Conservation (phyloP, 192 early-diverging fungal genomes). For the Umbelopsis vinacea region DNA sequence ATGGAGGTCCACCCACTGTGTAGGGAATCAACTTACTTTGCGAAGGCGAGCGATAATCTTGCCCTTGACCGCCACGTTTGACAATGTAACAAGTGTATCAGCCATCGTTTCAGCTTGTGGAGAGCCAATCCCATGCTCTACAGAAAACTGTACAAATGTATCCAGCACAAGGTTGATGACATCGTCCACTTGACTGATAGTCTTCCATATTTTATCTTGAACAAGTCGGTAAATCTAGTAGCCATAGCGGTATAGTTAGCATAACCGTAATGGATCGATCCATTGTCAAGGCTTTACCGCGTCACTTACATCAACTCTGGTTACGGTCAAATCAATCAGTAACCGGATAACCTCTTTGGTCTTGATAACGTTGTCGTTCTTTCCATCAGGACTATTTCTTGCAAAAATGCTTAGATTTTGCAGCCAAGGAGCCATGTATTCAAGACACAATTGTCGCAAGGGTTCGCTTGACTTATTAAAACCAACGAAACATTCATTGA, state of each 20-base stretch:
- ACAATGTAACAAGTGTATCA: conserved; percentile 83
- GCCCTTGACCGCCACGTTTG: conserved; percentile 74
- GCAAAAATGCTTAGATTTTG: conserved; percentile 68
- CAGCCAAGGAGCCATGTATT: conserved; percentile 91
- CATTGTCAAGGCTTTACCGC: conserved; percentile 46
- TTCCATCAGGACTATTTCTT: conserved; percentile 46
- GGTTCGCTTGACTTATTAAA: conserved; percentile 71
- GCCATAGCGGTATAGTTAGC: conserved; percentile 4
- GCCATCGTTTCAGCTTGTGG: conserved; percentile 80
- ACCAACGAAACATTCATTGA: conserved; percentile 82
- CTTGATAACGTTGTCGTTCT: conserved; percentile 57
- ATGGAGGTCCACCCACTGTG: conserved; percentile 31
- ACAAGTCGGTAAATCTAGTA: conserved; percentile 78
- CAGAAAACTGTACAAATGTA: conserved; percentile 72
- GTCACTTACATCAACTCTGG: conserved; percentile 54
- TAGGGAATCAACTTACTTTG: conserved; percentile 49
- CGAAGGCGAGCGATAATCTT: conserved; percentile 81
- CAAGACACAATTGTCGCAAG: conserved; percentile 78
- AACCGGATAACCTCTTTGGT: conserved; percentile 74
- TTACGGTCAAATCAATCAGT: conserved; percentile 83
- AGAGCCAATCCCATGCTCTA: conserved; percentile 78
- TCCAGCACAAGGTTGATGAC: conserved; percentile 80
- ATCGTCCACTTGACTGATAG: conserved; percentile 76
- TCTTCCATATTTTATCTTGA: conserved; percentile 83
- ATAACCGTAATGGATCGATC: conserved; percentile 40